These are phyloP conservation scores for Peronosclerospora sorghi DNA, from an alignment of 352 stramenopile species.

Conservation along the genomic window DNA sequence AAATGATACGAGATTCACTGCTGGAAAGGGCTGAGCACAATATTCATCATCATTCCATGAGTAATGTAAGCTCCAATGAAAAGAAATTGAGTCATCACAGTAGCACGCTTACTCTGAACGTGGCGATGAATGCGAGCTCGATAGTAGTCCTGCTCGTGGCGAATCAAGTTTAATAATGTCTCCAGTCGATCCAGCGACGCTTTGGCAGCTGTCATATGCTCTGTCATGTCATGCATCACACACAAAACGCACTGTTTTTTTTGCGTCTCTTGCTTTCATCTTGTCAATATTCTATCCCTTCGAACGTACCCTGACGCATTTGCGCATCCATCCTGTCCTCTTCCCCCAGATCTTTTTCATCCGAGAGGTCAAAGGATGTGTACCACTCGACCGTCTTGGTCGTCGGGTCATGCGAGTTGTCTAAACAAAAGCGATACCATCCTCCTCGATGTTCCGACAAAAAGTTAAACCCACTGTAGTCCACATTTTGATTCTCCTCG, in stretches of 20 bases:
- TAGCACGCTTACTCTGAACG: slow-evolving; percentile 45
- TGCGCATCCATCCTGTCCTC: slow-evolving; percentile 66
- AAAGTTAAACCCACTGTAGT: slow-evolving; percentile 84
- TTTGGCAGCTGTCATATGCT: slow-evolving; percentile 59
- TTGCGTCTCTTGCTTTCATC: no score
- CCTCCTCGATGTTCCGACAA: slow-evolving; percentile 73
- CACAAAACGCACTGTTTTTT: not conserved
- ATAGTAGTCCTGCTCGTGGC: slow-evolving; percentile 77
- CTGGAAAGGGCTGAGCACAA: slow-evolving; percentile 43
- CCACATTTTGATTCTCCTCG: slow-evolving; percentile 56
- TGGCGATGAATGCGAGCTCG: slow-evolving; percentile 53
- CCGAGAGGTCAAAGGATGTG: slow-evolving; percentile 70
- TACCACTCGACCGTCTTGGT: slow-evolving; percentile 73
- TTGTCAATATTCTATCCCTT: no score
- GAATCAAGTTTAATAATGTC: slow-evolving; percentile 54
- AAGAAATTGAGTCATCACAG: not conserved
- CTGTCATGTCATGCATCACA: slow-evolving; percentile 12
- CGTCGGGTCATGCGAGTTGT: slow-evolving; percentile 62
- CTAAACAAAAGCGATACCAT: slow-evolving; percentile 81
- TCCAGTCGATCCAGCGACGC: slow-evolving; percentile 49
- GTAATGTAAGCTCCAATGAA: slow-evolving; percentile 1
- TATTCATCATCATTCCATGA: not conserved
- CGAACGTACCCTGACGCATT: slow-evolving; percentile 46
- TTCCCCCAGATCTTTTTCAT: slow-evolving; percentile 58
- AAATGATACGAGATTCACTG: slow-evolving; percentile 71